These are phyloP conservation scores for Salix caprea DNA, from an alignment of 345 rosid species.

Conservation along the genomic window DNA sequence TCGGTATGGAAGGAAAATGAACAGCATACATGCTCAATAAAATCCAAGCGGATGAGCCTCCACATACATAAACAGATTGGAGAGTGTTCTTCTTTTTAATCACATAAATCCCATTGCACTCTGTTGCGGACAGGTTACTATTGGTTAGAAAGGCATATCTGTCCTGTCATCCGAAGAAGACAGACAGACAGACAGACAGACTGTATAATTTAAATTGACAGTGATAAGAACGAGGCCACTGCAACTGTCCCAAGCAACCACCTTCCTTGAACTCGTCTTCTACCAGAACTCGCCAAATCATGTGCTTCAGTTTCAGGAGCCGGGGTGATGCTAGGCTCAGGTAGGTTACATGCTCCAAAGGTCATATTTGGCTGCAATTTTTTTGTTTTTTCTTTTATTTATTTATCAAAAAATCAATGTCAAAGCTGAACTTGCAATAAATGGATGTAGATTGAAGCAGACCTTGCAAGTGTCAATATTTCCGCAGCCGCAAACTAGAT, in stretches of 20 bases:
- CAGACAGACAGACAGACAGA: not conserved
- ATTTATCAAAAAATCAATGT: not conserved
- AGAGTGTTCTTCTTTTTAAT: not conserved
- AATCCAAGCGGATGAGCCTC: not conserved
- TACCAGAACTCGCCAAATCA: constrained; percentile 18
- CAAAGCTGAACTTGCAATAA: not conserved
- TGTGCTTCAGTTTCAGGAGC: constrained; percentile 7
- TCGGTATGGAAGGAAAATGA: not conserved
- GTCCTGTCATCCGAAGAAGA: not conserved
- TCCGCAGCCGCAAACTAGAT: constrained; percentile 26
- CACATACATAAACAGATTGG: not conserved
- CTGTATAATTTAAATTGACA: constrained; percentile 1
- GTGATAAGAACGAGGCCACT: constrained; percentile 10
- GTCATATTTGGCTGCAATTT: constrained; percentile 47
- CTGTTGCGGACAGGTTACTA: not conserved
- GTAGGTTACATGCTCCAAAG: constrained; percentile 35
- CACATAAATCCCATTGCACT: not conserved
- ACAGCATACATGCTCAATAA: not conserved
- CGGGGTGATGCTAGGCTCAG: constrained; percentile 25
- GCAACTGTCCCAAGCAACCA: constrained; percentile 18
- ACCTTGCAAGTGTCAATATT: constrained; percentile 29
- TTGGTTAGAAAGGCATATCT: no score
- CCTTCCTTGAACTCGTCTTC: constrained; percentile 9
- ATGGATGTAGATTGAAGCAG: not conserved
- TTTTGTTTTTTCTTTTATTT: no score